Percentiles rank a stretch among this genome's conserved stretches.
Conservation (phyloP, 768 basidiomycete genomes). For the Hemileccinum impolitum region DNA sequence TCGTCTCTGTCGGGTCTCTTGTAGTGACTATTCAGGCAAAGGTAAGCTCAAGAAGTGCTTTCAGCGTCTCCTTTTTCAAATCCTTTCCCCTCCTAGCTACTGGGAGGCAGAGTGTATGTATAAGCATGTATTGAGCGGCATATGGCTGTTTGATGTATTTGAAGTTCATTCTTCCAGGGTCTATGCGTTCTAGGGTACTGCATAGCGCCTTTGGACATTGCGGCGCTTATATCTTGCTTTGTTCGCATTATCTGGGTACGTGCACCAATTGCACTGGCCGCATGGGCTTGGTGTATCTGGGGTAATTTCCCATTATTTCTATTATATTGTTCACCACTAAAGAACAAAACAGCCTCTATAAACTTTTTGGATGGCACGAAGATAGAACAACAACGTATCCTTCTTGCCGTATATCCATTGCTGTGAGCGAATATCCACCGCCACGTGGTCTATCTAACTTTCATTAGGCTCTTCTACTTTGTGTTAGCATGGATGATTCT, state of each 20-base stretch:
- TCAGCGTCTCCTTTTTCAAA: neutral
- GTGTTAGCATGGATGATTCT: conserved; percentile 96
- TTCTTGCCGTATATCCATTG: conserved; percentile 95
- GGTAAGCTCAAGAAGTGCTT: conserved; percentile 37
- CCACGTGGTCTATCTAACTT: neutral
- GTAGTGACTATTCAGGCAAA: conserved; percentile 96
- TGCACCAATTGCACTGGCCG: conserved; percentile 77
- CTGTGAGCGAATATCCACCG: conserved; percentile 49
- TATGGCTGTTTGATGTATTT: conserved; percentile 1
- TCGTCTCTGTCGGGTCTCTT: conserved; percentile 87
- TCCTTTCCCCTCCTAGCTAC: conserved; percentile 44
- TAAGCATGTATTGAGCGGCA: neutral
- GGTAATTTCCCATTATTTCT: conserved; percentile 45
- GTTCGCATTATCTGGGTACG: conserved; percentile 84
- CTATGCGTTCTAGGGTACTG: conserved; percentile 95
- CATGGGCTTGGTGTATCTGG: conserved; percentile 98
- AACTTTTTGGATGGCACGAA: conserved; percentile 96
- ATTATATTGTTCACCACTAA: neutral
- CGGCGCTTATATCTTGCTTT: conserved; percentile 83
- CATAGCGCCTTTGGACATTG: conserved; percentile 87
- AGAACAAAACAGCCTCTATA: conserved; percentile 62
- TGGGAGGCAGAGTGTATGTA: conserved; percentile 79
- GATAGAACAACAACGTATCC: conserved; percentile 84
- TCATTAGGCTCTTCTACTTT: conserved; percentile 81
- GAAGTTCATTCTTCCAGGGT: conserved; percentile 92